Evolutionary conservation across 805 yeast genomes (phyloP).

Genomic region (Myxozyma neotropica): DNA sequence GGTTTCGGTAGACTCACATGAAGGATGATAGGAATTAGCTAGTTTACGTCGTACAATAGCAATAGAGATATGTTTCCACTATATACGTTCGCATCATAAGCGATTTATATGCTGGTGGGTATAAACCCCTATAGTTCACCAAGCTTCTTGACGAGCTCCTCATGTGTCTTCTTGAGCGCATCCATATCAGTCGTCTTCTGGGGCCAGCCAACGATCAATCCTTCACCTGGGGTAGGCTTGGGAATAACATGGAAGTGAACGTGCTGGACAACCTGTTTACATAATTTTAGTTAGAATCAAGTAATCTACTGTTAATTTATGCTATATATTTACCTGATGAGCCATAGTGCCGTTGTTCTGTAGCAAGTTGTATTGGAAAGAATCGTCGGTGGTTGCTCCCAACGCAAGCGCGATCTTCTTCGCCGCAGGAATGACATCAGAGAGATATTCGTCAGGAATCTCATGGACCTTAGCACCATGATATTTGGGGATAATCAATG

Average conservation of each 20-base stretch:
- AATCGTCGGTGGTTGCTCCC: conserved; percentile 53
- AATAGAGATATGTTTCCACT: background rate
- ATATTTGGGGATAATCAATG: conserved; percentile 62
- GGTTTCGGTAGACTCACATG: background rate
- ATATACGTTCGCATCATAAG: background rate
- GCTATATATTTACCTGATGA: conserved; percentile 58
- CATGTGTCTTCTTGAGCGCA: conserved; percentile 67
- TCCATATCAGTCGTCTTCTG: conserved; percentile 75
- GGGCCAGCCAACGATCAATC: conserved; percentile 95
- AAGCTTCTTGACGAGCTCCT: conserved; percentile 53
- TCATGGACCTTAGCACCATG: conserved; percentile 94
- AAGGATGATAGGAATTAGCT: too few relatives aligned
- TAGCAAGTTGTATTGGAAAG: conserved; percentile 77
- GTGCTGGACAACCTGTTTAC: conserved; percentile 69
- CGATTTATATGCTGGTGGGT: too few relatives aligned
- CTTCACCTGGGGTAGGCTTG: conserved; percentile 70
- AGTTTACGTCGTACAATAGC: background rate
- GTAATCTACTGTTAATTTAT: background rate
- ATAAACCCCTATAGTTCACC: conserved; percentile 13
- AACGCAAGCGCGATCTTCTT: conserved; percentile 80
- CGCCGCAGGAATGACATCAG: conserved; percentile 84
- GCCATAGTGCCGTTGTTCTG: conserved; percentile 93
- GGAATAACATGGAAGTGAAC: conserved; percentile 98
- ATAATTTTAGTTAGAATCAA: background rate
- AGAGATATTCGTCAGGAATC: conserved; percentile 85